Evolutionary conservation across 2,329 filamentous ascomycete genomes (phyloP).

Genomic region (Immersiporthe knoxdaviesiana): DNA sequence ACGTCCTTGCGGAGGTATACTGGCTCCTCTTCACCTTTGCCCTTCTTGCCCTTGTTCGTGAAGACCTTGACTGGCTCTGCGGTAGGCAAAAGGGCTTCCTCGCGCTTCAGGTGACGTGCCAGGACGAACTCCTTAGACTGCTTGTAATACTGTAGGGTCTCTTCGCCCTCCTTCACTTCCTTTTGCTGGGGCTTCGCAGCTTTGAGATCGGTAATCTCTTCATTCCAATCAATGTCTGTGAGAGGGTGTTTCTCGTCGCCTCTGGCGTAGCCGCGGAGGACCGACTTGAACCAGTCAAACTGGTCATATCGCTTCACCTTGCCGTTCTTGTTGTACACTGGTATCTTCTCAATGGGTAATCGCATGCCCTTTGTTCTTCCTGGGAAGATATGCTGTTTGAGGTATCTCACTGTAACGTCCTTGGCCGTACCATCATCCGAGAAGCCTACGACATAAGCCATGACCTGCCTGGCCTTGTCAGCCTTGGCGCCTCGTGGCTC

Average conservation of each 20-base stretch:
- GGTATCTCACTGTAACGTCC: constrained; percentile 89
- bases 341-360: constrained; percentile 77
- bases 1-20: constrained; percentile 82
- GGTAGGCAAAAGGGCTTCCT: constrained; percentile 78
- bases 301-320: constrained; percentile 77
- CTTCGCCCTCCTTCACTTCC: constrained; percentile 72
- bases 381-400: constrained; percentile 79
- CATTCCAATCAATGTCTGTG: constrained; percentile 75
- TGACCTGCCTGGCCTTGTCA: constrained; percentile 84
- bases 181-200: constrained; percentile 74
- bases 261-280: constrained; percentile 72
- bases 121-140: constrained; percentile 83
- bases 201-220: constrained; percentile 77
- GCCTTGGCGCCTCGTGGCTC: constrained; percentile 84
- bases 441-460: constrained; percentile 85
- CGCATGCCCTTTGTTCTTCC: constrained; percentile 88
- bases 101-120: constrained; percentile 82
- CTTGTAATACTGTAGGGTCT: constrained; percentile 88
- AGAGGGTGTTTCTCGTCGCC: constrained; percentile 53
- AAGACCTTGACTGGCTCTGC: constrained; percentile 76
- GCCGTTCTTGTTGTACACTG: constrained; percentile 75
- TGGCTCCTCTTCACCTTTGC: constrained; percentile 73
- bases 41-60: constrained; percentile 70
- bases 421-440: constrained; percentile 87
- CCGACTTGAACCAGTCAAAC: constrained; percentile 85